Evolutionary conservation across 345 rosid genomes (phyloP).

Genomic region (Syzygium jambos): DNA sequence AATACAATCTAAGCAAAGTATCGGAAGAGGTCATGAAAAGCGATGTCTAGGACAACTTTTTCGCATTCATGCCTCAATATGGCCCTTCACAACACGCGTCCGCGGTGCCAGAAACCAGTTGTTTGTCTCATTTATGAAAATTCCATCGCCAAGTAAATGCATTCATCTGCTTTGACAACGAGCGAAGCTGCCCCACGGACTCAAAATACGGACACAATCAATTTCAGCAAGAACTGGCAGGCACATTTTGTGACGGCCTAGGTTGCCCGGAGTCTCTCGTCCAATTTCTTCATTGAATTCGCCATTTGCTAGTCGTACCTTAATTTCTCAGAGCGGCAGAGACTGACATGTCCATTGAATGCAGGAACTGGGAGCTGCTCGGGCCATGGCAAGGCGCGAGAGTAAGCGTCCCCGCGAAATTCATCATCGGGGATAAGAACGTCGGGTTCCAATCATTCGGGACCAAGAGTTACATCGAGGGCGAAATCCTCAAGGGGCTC

Average conservation of each 20-base stretch:
- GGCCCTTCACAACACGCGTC: background rate
- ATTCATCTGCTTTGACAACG: background rate
- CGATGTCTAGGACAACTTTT: background rate
- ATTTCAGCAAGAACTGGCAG: background rate
- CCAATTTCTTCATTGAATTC: background rate
- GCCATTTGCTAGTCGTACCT: background rate
- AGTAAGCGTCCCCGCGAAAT: slow-evolving; percentile 12
- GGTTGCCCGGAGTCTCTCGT: background rate
- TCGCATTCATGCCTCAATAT: background rate
- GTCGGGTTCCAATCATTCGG: slow-evolving; percentile 6
- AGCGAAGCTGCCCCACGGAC: background rate
- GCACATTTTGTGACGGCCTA: background rate
- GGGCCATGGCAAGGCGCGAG: slow-evolving; percentile 16
- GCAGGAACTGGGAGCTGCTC: slow-evolving; percentile 13
- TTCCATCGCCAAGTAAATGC: background rate
- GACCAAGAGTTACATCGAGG: slow-evolving; percentile 4
- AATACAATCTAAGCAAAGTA: background rate
- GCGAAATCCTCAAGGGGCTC: slow-evolving; percentile 1
- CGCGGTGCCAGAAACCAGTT: background rate
- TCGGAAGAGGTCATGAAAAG: background rate
- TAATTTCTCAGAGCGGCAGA: background rate
- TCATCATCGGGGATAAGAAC: slow-evolving; percentile 10
- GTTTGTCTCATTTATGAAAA: background rate
- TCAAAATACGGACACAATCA: background rate
- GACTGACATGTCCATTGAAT: background rate